Base-by-base conservation (phyloP, 768 basidiomycete genomes). In the Lactarius sanguifluus region DNA sequence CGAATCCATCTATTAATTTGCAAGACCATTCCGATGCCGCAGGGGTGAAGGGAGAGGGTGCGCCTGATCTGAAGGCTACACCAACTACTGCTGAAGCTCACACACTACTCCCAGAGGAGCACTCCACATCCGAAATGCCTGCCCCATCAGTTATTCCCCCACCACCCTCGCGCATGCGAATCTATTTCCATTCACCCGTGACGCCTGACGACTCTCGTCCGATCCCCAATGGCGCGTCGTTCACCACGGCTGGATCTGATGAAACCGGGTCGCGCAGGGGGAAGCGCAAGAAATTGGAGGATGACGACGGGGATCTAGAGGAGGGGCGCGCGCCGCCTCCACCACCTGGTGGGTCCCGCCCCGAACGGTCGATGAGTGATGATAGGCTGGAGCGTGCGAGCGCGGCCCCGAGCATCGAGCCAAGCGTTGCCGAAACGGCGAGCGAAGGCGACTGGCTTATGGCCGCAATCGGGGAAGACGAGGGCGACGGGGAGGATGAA, bases 111-210 rank as follows among this genome's bases (percentile, higher is more conserved):
- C 15, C 52, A 40, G 67, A 70, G 32, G 38, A 20, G 18, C 58
- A 60, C 12, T 5, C 61, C 54, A 34, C 52, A 30, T 40, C 59
- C 36, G 67, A 65, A 60, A 77, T 76, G 70, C 66, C 72, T 25
- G 70, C 71, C 12, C 66, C 73, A 28, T 71, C 58, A 23, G 71
- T 72, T 54, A 62, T 75, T 28, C 74, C 78, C 75, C 84, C 73
- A 76, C 88, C 77, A 78, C 89, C 90, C 41, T 92, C 92, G 54
- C 88, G 92, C 69, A 87, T 94, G 72, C 90, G 92, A 72, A 91
- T 94, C 64, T 94, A 94, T 80, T 94, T 94, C 81, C 92, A 94
- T 79, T 93, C 92, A 30, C 92, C 92, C 67, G 90, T 90, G 69
- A 86, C 89, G 69, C 83, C 88, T 73, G 91, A 92, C 79, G 91